These are phyloP conservation scores for Apiotrichum mycotoxinovorans DNA, from an alignment of 1,284 basidiomycete genomes.

Conservation along the genomic window DNA sequence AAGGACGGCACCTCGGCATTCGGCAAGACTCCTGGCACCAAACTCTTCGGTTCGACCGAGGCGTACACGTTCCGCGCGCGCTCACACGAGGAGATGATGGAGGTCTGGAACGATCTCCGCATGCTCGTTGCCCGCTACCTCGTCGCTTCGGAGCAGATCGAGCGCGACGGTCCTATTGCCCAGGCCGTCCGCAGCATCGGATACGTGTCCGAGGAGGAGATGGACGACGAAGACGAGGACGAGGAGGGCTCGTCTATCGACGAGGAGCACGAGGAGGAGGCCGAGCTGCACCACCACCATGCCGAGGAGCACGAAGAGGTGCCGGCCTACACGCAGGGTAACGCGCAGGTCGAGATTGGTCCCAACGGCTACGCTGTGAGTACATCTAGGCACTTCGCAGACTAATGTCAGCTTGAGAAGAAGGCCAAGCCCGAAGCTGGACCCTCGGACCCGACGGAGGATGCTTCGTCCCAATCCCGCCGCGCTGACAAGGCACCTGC, in stretches of 20 bases:
- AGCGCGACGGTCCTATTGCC: constrained; percentile 86
- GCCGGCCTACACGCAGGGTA: constrained; percentile 51
- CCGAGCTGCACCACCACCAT: constrained; percentile 50
- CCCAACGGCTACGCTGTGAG: constrained; percentile 70
- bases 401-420: constrained; percentile 26
- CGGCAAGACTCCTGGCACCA: constrained; percentile 61
- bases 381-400: constrained; percentile 12
- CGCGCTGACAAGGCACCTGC: constrained; percentile 48
- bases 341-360: constrained; percentile 54
- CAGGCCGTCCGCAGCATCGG: constrained; percentile 87
- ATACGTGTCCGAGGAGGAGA: constrained; percentile 61
- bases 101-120: constrained; percentile 98
- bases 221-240: constrained; percentile 64
- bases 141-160: constrained; percentile 90
- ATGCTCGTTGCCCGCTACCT: constrained; percentile 96
- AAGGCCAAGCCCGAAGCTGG: constrained; percentile 20
- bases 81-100: constrained; percentile 96
- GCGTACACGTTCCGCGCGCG: constrained; percentile 91
- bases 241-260: constrained; percentile 70
- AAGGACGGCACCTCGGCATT: constrained; percentile 61
- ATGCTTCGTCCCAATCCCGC: constrained; percentile 26
- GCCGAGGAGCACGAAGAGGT: constrained; percentile 57
- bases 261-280: constrained; percentile 64
- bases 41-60: constrained; percentile 54
- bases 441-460: constrained; percentile 12